phyloP scores from a whole-genome alignment of 2,329 filamentous ascomycete species.

The Colletotrichum sansevieriae region DNA sequence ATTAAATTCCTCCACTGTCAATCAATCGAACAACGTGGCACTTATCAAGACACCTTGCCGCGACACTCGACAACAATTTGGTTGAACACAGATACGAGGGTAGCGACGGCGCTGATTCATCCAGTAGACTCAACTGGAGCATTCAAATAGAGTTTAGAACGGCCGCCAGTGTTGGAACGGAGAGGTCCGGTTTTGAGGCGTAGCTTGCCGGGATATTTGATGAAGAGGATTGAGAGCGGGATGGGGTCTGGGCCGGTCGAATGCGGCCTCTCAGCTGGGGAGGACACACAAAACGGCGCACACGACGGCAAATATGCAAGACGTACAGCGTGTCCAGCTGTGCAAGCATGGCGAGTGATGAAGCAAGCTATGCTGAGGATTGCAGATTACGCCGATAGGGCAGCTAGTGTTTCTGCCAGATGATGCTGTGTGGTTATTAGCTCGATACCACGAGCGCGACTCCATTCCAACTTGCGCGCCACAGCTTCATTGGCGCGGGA shows the following conservation, averaged over 20 bases:
- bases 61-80: neutral
- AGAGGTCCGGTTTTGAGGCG: constrained; percentile 28
- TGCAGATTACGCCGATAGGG: neutral
- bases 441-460: neutral
- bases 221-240: constrained; percentile 25
- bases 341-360: constrained; percentile 16
- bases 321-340: constrained; percentile 31
- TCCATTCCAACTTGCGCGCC: constrained; percentile 26
- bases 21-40: constrained; percentile 4
- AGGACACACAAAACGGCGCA: constrained; percentile 10
- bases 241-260: constrained; percentile 35
- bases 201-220: constrained; percentile 31
- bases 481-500: neutral
- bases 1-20: neutral
- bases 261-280: constrained; percentile 24
- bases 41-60: neutral
- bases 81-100: neutral
- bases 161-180: constrained; percentile 11
- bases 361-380: constrained; percentile 9
- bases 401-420: constrained; percentile 11
- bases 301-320: constrained; percentile 26
- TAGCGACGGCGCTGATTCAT: constrained; percentile 8
- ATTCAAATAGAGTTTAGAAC: constrained; percentile 25
- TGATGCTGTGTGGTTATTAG: constrained; percentile 1
- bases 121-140: constrained; percentile 17